Evolutionary conservation across 2,329 filamentous ascomycete species (phyloP).

Genomic region (Colletotrichum eleusines): DNA sequence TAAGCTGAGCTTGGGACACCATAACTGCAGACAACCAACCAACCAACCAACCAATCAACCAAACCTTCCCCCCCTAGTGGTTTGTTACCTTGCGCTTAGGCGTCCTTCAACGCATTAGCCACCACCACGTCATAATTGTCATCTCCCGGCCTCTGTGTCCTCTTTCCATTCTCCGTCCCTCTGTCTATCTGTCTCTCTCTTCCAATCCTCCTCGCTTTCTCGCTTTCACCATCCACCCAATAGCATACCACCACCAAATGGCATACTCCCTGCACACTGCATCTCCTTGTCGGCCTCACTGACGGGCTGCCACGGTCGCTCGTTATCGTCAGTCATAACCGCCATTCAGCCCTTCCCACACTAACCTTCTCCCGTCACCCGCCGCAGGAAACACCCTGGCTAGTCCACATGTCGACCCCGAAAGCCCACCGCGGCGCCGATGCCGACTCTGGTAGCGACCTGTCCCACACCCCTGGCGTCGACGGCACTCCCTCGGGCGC

Average conservation of each 20-base stretch:
- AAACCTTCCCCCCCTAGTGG: not conserved
- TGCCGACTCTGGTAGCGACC: constrained; percentile 49
- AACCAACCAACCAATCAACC: not conserved
- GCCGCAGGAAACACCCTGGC: constrained; percentile 61
- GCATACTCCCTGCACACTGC: not conserved
- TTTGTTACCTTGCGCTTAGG: constrained; percentile 21
- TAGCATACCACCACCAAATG: constrained; percentile 2
- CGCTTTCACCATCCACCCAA: not conserved
- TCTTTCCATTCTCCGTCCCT: not conserved
- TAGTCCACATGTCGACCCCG: constrained; percentile 65
- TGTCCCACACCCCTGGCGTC: constrained; percentile 50
- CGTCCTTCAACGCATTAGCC: constrained; percentile 36
- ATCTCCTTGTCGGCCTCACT: constrained; percentile 7
- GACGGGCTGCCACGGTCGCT: constrained; percentile 8
- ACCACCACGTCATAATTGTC: constrained; percentile 36
- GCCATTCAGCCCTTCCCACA: not conserved
- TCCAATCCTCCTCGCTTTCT: not conserved
- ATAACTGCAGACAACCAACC: constrained; percentile 10
- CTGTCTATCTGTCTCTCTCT: not conserved
- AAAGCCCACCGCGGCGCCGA: constrained; percentile 53
- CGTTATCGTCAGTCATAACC: too few species aligned
- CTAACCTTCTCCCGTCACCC: constrained; percentile 42
- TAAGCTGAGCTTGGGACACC: constrained; percentile 19
- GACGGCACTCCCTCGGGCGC: constrained; percentile 55
- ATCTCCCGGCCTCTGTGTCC: not conserved